Evolutionary conservation across 2,329 filamentous ascomycete species (phyloP).

Genomic region (Aspergillus piperis): DNA sequence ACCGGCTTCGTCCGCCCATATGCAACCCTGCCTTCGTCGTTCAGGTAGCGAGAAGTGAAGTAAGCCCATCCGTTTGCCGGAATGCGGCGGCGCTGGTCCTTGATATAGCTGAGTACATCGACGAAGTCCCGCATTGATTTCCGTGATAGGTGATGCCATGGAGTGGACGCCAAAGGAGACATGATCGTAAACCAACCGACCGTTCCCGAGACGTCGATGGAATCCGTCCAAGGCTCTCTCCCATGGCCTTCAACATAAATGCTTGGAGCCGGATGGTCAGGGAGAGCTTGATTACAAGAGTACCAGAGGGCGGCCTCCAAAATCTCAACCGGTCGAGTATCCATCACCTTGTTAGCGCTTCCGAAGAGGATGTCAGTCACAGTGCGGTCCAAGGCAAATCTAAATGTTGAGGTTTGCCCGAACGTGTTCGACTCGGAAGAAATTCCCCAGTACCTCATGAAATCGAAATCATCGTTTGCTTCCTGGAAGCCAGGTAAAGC

Average conservation of each 20-base stretch:
- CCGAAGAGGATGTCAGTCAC: background rate
- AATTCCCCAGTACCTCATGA: background rate
- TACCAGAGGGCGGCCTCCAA: conserved; percentile 5
- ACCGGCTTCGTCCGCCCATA: background rate
- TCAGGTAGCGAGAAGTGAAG: conserved; percentile 3
- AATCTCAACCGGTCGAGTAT: conserved; percentile 6
- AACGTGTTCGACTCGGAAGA: background rate
- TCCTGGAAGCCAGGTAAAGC: background rate
- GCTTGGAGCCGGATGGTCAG: background rate
- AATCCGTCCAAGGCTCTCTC: conserved; percentile 3
- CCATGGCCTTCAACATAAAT: conserved; percentile 16
- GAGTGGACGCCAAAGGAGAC: background rate
- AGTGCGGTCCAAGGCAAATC: background rate
- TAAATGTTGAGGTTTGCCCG: background rate
- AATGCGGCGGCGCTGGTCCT: conserved; percentile 7
- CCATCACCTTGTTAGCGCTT: background rate
- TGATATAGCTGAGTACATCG: conserved; percentile 1
- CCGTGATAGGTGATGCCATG: background rate
- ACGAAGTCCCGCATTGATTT: background rate
- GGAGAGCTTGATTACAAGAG: conserved; percentile 1
- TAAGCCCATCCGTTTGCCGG: conserved; percentile 7
- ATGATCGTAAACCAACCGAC: conserved; percentile 12
- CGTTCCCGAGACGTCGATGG: conserved; percentile 6
- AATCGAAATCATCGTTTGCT: background rate
- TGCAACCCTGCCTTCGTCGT: background rate